These are phyloP conservation scores for Oemleria cerasiformis DNA, from an alignment of 306 rosid species.

Conservation along the genomic window DNA sequence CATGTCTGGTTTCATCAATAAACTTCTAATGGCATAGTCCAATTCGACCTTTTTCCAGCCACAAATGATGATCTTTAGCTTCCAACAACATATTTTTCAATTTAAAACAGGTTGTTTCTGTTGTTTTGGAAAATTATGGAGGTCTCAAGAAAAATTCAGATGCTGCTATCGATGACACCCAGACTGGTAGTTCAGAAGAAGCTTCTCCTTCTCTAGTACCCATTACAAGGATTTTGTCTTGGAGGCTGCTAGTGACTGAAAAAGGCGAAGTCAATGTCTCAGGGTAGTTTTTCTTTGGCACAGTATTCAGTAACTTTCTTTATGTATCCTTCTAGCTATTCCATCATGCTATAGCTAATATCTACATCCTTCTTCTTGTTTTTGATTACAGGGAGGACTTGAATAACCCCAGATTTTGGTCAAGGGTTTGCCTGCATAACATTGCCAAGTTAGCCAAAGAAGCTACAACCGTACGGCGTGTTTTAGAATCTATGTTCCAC, in stretches of 20 bases:
- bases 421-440: slow-evolving; percentile 58
- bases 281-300: slow-evolving; percentile 36
- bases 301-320: slow-evolving; percentile 4
- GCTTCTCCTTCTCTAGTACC: slow-evolving; percentile 8
- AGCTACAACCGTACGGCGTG: slow-evolving; percentile 67
- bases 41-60: background rate
- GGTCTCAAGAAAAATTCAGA: slow-evolving; percentile 28
- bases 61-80: slow-evolving; percentile 10
- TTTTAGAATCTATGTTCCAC: slow-evolving; percentile 61
- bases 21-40: slow-evolving; percentile 13
- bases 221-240: slow-evolving; percentile 42
- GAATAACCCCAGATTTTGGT: slow-evolving; percentile 54
- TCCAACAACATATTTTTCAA: slow-evolving; percentile 30
- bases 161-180: slow-evolving; percentile 11
- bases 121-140: slow-evolving; percentile 62
- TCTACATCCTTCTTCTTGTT: slow-evolving; percentile 18
- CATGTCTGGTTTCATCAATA: slow-evolving; percentile 8
- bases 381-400: slow-evolving; percentile 41
- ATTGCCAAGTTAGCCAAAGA: slow-evolving; percentile 77
- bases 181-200: background rate
- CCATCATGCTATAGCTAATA: slow-evolving; percentile 1
- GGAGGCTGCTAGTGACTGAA: slow-evolving; percentile 51
- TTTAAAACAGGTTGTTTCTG: slow-evolving; percentile 53
- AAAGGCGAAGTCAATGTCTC: slow-evolving; percentile 53
- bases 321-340: slow-evolving; percentile 15